Evolutionary conservation across 2,329 filamentous ascomycete genomes (phyloP), one percentile per base, ranked within the genome.

Genomic region (Mollisiaceae sp.): DNA sequence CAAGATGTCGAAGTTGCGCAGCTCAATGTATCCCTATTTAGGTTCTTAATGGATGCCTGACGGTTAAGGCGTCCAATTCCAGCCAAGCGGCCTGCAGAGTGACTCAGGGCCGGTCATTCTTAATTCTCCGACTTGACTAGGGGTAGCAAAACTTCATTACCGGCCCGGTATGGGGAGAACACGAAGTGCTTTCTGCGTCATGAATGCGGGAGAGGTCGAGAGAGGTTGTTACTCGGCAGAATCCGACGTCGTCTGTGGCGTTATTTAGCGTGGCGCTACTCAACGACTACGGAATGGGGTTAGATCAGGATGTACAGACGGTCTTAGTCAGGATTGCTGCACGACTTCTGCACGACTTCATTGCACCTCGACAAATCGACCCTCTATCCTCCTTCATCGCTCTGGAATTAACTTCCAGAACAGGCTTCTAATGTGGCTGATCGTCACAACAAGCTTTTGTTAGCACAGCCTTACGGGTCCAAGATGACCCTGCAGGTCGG

Each of bases 351-450:
- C 27, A 32, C 3, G 27, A 3, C 27, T 32, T 32, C 3, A 32
- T 14, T 55, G 24, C 27, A 15, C 12, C 24, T 35, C 6, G 22
- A 27, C 50, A 54, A 54, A 54, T 32, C 24, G 8, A 54, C 4
- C 50, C 14, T 56, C 12, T 11, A 15, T 41, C 55, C 36, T 24
- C 14, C 35, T 35, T 38, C 8, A 12, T 6, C 15, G 18, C 36
- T 11, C 14, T 22, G 14, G 18, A 22, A 63, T 63, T 24, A 50
- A 59, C 8, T 5, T 59, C 55, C 43, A 20, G 43, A 63, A 58
- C 5, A 38, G 57, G 61, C 27, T 54, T 58, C 56, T 59, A 50
- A 12, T 54, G 43, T 41, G 32, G 61, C 41, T 22, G 61, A 54
- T 63, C 35, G 11, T 54, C 24, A 24, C 15, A 32, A 14, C n/a